Evolutionary conservation across 1,139 yeast genomes (phyloP), one percentile per base, ranked within the genome.

Genomic region (Groenewaldozyma auringiensis): DNA sequence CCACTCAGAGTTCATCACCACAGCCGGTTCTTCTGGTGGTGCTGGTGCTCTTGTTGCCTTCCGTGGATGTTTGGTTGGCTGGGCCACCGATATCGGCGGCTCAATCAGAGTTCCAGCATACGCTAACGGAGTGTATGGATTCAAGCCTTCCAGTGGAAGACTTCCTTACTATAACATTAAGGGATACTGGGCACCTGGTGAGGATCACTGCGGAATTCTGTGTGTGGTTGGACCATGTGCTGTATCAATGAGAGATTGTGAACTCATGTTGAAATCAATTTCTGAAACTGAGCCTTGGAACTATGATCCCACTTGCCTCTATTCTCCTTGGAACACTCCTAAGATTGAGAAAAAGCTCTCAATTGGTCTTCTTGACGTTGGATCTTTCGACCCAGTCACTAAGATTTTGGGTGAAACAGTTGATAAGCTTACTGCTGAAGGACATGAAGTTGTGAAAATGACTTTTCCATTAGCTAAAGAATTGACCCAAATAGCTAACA

Each of bases 81-180:
- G 78, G 37, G 83, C 83, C 11, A 76, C 83, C 14, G 84, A 80
- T 60, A 77, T 80, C 52, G 85, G 83, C 13, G 85, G 85, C 2
- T 70, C 78, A 20, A 76, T 79, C 45, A 64, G 85, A 47, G 69
- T 70, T 47, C 85, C 86, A 1, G 74, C 81, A 2, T 67, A 73
- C n/a, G 73, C 74, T 48, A 72, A 75, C 43, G 81, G 81, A 0
- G 57, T 77, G 1, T 78, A 69, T 57, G 83, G 80, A 0, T 57
- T 79, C 46, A 72, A 75, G 51, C 78, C 82, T 3, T 69, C 79
- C 1, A 55, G 67, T 6, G 42, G 34, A 39, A 62, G 79, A 59
- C 62, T 78, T 21, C 79, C 85, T 2, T 54, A 53, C 35, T 53
- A 53, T 42, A 53, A 54, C 31, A 46, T 54, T 60, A 20, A 74